These are phyloP conservation scores for Diaporthe batatas DNA, from an alignment of 2,329 filamentous ascomycete genomes.

Conservation along the genomic window DNA sequence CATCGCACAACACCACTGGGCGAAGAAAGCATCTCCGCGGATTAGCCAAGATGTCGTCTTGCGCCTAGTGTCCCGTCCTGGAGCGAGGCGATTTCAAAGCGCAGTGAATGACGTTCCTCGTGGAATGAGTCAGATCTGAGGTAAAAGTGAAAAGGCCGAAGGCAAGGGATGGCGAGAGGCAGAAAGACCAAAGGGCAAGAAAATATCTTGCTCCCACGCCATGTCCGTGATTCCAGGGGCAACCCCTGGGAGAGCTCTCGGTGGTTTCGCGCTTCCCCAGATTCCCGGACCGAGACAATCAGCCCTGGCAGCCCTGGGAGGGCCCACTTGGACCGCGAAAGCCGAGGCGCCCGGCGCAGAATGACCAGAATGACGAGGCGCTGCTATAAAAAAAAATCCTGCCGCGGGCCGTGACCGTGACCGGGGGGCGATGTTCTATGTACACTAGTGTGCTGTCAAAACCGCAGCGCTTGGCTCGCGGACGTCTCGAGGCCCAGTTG, in stretches of 20 bases:
- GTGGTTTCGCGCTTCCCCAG: conserved; percentile 38
- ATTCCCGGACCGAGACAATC: conserved; percentile 35
- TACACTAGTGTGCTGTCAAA: conserved; percentile 31
- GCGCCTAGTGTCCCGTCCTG: background rate
- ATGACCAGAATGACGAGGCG: conserved; percentile 11
- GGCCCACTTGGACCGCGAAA: conserved; percentile 33
- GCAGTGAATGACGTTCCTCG: conserved; percentile 8
- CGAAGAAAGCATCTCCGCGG: conserved; percentile 29
- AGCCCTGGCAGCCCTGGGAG: conserved; percentile 39
- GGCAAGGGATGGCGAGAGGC: too few relatives aligned
- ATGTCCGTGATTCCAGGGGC: conserved; percentile 7
- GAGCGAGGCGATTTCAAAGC: background rate
- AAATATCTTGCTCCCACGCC: conserved; percentile 15
- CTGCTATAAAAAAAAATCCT: conserved; percentile 19
- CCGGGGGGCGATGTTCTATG: conserved; percentile 7
- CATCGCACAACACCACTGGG: background rate
- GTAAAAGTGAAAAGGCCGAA: too few relatives aligned
- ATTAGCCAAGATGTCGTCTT: background rate
- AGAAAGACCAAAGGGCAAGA: background rate
- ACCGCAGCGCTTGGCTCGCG: background rate
- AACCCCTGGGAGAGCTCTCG: conserved; percentile 19
- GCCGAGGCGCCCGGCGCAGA: conserved; percentile 26
- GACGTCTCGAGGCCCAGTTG: background rate
- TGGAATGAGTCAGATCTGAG: background rate
- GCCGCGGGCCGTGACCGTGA: conserved; percentile 12